phyloP scores from a whole-genome alignment of 331 rosid genomes.

The Ulmus americana region DNA sequence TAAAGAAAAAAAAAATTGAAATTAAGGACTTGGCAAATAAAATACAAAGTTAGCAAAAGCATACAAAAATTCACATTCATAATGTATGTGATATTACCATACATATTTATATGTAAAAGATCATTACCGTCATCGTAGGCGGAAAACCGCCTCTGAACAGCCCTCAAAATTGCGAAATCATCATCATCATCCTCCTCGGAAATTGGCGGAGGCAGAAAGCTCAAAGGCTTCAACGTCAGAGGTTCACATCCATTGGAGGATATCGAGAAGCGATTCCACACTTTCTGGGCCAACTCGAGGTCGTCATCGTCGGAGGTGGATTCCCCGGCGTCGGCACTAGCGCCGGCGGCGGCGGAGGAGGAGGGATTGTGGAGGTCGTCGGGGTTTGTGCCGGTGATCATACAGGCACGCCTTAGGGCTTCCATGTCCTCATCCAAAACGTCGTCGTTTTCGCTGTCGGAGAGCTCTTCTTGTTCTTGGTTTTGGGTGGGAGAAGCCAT shows the following conservation, averaged over 20 bases:
- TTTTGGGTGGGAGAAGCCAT: conserved; percentile 37
- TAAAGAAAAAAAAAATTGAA: not conserved
- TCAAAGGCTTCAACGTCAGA: conserved; percentile 27
- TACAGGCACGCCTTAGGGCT: conserved; percentile 59
- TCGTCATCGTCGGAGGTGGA: conserved; percentile 36
- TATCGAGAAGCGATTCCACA: conserved; percentile 41
- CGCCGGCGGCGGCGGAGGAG: not conserved
- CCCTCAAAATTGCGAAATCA: conserved; percentile 53
- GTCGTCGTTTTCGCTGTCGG: conserved; percentile 41
- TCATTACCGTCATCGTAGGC: conserved; percentile 46
- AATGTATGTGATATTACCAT: not conserved
- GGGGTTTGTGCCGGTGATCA: conserved; percentile 33
- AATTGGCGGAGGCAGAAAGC: conserved; percentile 23
- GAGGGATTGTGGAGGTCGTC: conserved; percentile 5
- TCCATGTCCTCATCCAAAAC: conserved; percentile 57
- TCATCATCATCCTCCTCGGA: conserved; percentile 41
- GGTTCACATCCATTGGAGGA: conserved; percentile 21
- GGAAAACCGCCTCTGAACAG: conserved; percentile 52
- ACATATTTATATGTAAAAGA: not conserved
- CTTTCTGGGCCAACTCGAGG: conserved; percentile 39
- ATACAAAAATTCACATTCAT: too few relatives aligned
- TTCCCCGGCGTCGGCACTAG: conserved; percentile 12
- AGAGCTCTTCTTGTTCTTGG: conserved; percentile 26
- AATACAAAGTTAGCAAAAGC: not conserved
- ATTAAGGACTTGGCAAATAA: not conserved